Conservation (phyloP, 1,284 basidiomycete species). For the Wallemia ichthyophaga region DNA sequence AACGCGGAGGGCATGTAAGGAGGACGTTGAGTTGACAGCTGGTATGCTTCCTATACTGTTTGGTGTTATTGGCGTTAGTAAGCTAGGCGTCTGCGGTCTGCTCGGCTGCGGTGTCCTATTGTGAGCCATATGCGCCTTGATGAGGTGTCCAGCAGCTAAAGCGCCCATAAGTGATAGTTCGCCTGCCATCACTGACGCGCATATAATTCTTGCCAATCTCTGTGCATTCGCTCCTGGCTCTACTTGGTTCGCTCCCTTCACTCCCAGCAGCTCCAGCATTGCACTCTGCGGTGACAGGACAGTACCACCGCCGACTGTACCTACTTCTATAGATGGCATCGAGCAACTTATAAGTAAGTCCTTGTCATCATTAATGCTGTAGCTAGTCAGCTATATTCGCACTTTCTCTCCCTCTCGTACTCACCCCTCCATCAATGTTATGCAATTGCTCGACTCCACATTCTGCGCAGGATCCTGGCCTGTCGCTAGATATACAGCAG, state of each 20-base stretch:
- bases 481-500: conserved; percentile 80
- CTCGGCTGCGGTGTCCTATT: background rate
- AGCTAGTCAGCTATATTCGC: no score
- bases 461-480: conserved; percentile 98
- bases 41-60: background rate
- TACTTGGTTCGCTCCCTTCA: conserved; percentile 54
- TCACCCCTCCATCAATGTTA: conserved; percentile 91
- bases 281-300: conserved; percentile 58
- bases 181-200: conserved; percentile 74
- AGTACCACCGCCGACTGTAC: conserved; percentile 87
- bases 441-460: conserved; percentile 92
- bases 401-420: conserved; percentile 20
- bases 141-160: conserved; percentile 66
- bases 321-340: conserved; percentile 89
- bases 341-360: conserved; percentile 74
- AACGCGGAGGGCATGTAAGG: background rate
- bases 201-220: conserved; percentile 55
- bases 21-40: background rate
- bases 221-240: conserved; percentile 63
- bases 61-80: background rate
- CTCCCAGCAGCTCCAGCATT: conserved; percentile 73
- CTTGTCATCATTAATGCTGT: conserved; percentile 51
- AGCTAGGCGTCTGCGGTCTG: background rate
- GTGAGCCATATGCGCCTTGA: conserved; percentile 41
- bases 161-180: conserved; percentile 67